Percentiles rank a stretch among this genome's conserved stretches.
Evolutionary conservation across 208 protist species (phyloP).

Genomic region (Trypanosoma avium): DNA sequence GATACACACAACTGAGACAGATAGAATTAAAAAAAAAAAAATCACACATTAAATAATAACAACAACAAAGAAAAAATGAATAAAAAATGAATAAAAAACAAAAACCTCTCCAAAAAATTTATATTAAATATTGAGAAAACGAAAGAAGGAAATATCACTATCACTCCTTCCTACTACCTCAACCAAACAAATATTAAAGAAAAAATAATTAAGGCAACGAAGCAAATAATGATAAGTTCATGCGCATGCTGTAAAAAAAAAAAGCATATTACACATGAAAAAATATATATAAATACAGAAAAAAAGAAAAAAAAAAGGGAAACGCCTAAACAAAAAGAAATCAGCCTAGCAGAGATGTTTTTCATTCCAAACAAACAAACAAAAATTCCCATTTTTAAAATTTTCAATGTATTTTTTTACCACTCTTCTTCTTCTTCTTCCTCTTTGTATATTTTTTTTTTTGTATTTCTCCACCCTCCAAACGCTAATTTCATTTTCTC

Average conservation of each 20-base stretch:
- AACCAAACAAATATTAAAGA: not conserved
- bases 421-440: too few species aligned
- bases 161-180: too few species aligned
- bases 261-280: slow-evolving; percentile 9
- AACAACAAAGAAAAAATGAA: slow-evolving; percentile 13
- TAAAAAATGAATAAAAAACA: slow-evolving; percentile 3
- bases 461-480: too few species aligned
- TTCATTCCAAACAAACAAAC: not conserved
- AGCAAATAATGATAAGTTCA: not conserved
- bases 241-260: too few species aligned
- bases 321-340: not conserved
- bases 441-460: too few species aligned
- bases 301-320: not conserved
- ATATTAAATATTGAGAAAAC: too few species aligned
- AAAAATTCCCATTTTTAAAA: too few species aligned
- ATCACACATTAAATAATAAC: slow-evolving; percentile 9
- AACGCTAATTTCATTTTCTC: too few species aligned
- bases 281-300: slow-evolving; percentile 5
- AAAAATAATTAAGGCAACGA: not conserved
- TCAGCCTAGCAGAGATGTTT: not conserved
- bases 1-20: too few species aligned
- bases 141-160: too few species aligned
- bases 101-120: too few species aligned
- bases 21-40: slow-evolving; percentile 11
- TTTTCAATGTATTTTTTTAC: too few species aligned